Base-by-base conservation (phyloP, 805 yeast genomes). In the Teunomyces cretensis region DNA sequence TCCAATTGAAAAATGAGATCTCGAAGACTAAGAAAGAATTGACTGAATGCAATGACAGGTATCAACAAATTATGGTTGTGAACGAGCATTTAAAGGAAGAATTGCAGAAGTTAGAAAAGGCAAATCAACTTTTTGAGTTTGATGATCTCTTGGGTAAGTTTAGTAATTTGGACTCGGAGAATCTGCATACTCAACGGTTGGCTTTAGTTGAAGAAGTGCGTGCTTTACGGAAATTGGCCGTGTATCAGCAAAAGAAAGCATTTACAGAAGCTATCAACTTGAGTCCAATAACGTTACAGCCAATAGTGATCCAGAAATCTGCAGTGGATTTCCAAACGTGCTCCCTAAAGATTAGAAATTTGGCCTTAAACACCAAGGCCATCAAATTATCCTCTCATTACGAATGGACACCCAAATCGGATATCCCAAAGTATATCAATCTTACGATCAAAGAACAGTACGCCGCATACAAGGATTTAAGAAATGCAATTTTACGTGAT, bases 121-220 rank as follows among this genome's bases (percentile, higher is more conserved):
- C 57, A 3, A 53, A 46, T 30, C 53, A 50, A 35, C 40, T 44
- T 14, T 48, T 42, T 26, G 55, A 32, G 33, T 37, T 33, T 41
- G 53, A 51, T 2, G 46, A 50, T 28, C 41, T 43, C 9, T 56
- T 58, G 27, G 61, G 64, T 2, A 55, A 55, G 3, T 72, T 75
- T 44, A 62, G 60, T 2, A 56, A 61, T 28, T 46, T 72, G 8
- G 46, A 64, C 11, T 58, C 66, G 5, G 75, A 70, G 47, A 61
- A 62, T 39, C 57, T 65, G 22, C 56, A 55, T 33, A 56, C 62
- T 3, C 66, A 60, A 2, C 67, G 65, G 31, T 50, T 68, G 33
- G 67, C 69, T 1, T 52, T 79, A 12, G 51, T 76, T 0, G 74
- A 75, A 28, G 81, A 80, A 53, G 68, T 80, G 9, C 55, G 62